Percentiles rank a stretch among this genome's conserved stretches.
These are phyloP conservation scores for Xenoacremonium recifei DNA, from an alignment of 2,329 filamentous ascomycete genomes.

Conservation along the genomic window DNA sequence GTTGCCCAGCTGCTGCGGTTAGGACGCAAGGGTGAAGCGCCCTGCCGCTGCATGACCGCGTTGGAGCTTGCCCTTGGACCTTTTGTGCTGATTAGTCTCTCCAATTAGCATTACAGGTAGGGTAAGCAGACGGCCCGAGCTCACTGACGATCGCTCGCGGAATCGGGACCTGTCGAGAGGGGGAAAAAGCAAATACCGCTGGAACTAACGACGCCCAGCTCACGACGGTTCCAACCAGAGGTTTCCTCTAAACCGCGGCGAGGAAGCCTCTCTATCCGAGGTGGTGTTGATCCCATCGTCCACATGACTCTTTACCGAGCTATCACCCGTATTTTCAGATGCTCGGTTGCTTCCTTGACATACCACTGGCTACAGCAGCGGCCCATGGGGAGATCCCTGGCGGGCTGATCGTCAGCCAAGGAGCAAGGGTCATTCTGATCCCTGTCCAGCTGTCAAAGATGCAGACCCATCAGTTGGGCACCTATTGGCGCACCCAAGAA, in stretches of 20 bases:
- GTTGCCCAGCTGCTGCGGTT: too few species aligned
- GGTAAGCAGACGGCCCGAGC: too few species aligned
- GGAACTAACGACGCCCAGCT: not conserved
- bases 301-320: not conserved
- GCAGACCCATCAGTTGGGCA: slow-evolving; percentile 10
- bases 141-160: not conserved
- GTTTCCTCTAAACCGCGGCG: not conserved
- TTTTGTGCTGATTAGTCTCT: too few species aligned
- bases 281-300: too few species aligned
- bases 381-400: slow-evolving; percentile 18
- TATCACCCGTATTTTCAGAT: not conserved
- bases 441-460: slow-evolving; percentile 20
- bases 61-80: too few species aligned
- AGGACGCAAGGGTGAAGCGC: too few species aligned
- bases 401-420: slow-evolving; percentile 16
- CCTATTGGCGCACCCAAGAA: slow-evolving; percentile 13
- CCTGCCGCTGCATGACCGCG: too few species aligned
- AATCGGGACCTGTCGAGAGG: not conserved
- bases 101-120: too few species aligned
- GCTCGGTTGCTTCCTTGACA: not conserved
- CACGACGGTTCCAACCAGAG: too few species aligned
- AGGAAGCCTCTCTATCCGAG: not conserved
- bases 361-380: slow-evolving; percentile 10
- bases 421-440: slow-evolving; percentile 6
- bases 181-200: not conserved